Evolutionary conservation across 805 yeast genomes (phyloP).

Genomic region (Hanseniaspora nectarophila): DNA sequence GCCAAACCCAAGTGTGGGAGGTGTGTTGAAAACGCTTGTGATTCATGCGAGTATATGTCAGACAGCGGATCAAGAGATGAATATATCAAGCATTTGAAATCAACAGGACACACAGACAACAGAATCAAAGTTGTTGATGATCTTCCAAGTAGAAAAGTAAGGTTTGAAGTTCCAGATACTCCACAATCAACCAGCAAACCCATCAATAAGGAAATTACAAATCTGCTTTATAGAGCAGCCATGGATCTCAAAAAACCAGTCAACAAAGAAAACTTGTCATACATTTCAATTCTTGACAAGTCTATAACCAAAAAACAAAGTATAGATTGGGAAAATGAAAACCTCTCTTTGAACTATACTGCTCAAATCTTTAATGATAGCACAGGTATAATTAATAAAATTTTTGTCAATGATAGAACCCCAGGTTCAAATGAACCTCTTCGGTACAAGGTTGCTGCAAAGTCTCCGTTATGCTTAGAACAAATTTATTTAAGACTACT

Average conservation of each 20-base stretch:
- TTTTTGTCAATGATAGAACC: not conserved
- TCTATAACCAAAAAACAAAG: not conserved
- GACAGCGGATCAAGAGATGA: not conserved
- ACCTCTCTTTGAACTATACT: not conserved
- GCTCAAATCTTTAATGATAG: not conserved
- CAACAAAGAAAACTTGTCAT: not conserved
- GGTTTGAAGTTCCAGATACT: not conserved
- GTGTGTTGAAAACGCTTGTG: not conserved
- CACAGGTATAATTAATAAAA: not conserved
- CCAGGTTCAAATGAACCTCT: not conserved
- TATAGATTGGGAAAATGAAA: not conserved
- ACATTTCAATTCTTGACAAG: slow-evolving; percentile 4
- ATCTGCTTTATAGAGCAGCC: not conserved
- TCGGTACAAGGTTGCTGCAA: not conserved
- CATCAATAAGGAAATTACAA: not conserved
- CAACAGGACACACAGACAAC: not conserved
- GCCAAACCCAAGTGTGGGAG: slow-evolving; percentile 3
- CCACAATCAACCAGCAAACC: not conserved
- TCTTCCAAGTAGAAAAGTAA: not conserved
- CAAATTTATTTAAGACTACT: not conserved
- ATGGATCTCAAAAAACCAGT: not conserved
- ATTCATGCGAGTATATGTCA: slow-evolving; percentile 6
- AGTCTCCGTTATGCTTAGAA: not conserved
- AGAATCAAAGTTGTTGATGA: not conserved
- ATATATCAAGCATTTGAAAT: not conserved